Evolutionary conservation across 257 asterid genomes (phyloP).

Genomic region (Gentiana straminea): DNA sequence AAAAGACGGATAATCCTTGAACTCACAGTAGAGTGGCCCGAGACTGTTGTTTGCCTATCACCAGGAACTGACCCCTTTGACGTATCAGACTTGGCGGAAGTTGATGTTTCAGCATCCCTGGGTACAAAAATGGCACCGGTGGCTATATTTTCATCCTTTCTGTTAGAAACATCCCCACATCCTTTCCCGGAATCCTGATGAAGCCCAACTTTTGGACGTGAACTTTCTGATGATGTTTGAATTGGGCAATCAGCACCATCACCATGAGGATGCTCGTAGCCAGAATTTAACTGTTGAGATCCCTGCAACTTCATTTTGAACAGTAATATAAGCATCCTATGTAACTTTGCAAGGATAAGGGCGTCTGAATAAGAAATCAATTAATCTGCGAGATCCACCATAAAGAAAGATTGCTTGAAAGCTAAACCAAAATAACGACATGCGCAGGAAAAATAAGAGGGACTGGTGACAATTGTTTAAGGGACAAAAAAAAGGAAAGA

Average conservation of each 20-base stretch:
- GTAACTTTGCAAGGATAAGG: background rate
- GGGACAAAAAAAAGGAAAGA: background rate
- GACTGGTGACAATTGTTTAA: background rate
- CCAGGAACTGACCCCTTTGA: conserved; percentile 26
- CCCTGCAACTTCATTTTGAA: conserved; percentile 31
- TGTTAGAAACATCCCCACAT: conserved; percentile 13
- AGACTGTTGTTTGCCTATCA: conserved; percentile 37
- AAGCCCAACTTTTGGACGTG: conserved; percentile 21
- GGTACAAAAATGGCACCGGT: conserved; percentile 21
- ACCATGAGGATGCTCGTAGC: conserved; percentile 28
- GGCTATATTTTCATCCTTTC: conserved; percentile 20
- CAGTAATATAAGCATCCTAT: background rate
- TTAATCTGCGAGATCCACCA: background rate
- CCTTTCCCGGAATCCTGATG: conserved; percentile 26
- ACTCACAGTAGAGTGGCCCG: conserved; percentile 85
- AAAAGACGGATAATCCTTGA: conserved; percentile 1
- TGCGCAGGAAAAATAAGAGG: conserved; percentile 12
- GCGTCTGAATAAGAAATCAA: background rate
- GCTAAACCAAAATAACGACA: background rate
- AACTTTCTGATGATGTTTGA: conserved; percentile 20
- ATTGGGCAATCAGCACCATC: conserved; percentile 20
- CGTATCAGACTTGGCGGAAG: conserved; percentile 20
- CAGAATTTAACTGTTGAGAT: conserved; percentile 33
- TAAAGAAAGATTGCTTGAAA: background rate
- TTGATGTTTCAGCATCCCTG: conserved; percentile 31